Base-by-base conservation (phyloP, 2,329 filamentous ascomycete species). In the Talaromyces albobiverticillius region DNA sequence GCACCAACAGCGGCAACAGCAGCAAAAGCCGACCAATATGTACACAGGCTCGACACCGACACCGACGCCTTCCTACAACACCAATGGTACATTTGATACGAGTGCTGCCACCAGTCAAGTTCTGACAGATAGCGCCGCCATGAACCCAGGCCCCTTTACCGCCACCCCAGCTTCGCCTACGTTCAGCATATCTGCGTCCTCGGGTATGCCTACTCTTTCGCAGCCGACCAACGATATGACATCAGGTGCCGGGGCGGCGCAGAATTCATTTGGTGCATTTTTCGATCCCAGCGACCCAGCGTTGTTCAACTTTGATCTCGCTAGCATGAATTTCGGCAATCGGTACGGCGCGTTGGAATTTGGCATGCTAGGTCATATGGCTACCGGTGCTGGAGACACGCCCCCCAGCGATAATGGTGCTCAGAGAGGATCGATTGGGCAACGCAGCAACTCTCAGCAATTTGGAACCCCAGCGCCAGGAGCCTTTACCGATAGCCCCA, bases 321-420 rank as follows among this genome's bases (percentile, higher is more conserved):
- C 95, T 53, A 91, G 90, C 56, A 82, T 96, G 68, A 94, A 94
- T 69, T 99, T 97, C 70, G 92, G 91, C 53, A 97, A 94, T 67
- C 90, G 95, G 60, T 99, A 97, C 67, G 93, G 92, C 57, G 93
- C 92, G 16, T 81, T 96, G 70, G 94, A 97, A 71, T 96, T 97
- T 69, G 89, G 91, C 51, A 96, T 97, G 83, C 82, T 99, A 0
- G 91, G 90, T 25, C 93, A 97, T 69, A 95, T 99, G 89, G 90
- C 90, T 56, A 90, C 89, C n/a, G 89, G 89, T 13, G 88, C 89
- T 13, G 88, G 85, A n/a, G 89, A 94, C 62, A 89, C 85, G 14
- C 85, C 87, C 6, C 83, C 87, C 4, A 84, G 84, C 52, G 89
- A 94, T 53, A 74, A 70, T 18, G 68, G 67, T 46, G 76, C 71